Conservation (phyloP, 1,284 basidiomycete genomes). For the Heterobasidion annosum region DNA sequence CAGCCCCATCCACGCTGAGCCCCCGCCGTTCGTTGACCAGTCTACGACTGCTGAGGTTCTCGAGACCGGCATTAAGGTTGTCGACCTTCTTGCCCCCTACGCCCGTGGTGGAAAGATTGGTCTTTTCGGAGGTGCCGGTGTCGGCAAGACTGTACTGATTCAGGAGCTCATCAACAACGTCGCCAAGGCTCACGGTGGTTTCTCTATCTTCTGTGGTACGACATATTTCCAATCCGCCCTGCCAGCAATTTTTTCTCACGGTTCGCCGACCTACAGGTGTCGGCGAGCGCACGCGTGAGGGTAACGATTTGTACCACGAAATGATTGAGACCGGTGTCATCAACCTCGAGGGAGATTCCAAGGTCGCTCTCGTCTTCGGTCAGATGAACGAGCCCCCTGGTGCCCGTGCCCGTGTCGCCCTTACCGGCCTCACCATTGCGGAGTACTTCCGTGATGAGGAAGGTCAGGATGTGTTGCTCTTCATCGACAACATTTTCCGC, state of each 20-base stretch:
- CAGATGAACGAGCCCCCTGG: constrained; percentile 99
- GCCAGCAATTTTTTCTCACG: constrained; percentile 4
- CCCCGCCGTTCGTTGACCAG: constrained; percentile 95
- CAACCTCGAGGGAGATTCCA: constrained; percentile 97
- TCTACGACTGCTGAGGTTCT: constrained; percentile 97
- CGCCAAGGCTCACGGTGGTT: constrained; percentile 99
- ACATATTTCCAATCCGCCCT: constrained; percentile 10
- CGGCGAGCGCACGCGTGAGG: constrained; percentile 99
- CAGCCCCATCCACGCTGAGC: constrained; percentile 92
- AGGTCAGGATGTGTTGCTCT: constrained; percentile 98
- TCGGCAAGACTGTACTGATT: constrained; percentile 99
- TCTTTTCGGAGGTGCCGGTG: constrained; percentile 99
- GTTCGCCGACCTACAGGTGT: constrained; percentile 54
- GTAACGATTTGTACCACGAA: constrained; percentile 99
- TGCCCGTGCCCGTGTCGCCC: constrained; percentile 99
- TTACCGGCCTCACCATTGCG: constrained; percentile 97
- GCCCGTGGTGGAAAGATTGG: constrained; percentile 99
- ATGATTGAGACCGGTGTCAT: constrained; percentile 99
- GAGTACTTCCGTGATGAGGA: constrained; percentile 99
- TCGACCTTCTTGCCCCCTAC: constrained; percentile 98
- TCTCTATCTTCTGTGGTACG: constrained; percentile 98
- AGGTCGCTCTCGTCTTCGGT: constrained; percentile 99
- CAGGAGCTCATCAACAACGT: constrained; percentile 99
- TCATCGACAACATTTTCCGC: constrained; percentile 99
- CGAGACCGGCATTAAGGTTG: constrained; percentile 99